Evolutionary conservation across 2,329 filamentous ascomycete species (phyloP).

Genomic region (Mycosphaerelloides madeirae): DNA sequence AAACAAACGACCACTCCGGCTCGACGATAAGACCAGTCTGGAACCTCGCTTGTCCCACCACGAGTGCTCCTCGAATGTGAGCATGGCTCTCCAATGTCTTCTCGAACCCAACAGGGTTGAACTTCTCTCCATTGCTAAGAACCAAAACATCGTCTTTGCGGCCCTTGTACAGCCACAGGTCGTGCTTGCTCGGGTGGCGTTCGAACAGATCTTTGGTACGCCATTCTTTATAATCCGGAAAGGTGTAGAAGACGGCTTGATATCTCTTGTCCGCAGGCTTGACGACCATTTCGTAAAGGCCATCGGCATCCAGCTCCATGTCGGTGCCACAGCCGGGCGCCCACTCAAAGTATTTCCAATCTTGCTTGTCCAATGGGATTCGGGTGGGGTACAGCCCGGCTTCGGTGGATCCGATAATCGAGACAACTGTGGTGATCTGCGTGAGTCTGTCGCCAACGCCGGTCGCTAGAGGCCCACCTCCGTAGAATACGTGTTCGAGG

Average conservation of each 20-base stretch:
- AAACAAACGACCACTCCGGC: conserved; percentile 18
- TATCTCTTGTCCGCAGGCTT: conserved; percentile 14
- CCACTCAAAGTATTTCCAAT: conserved; percentile 23
- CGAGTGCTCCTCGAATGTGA: conserved; percentile 28
- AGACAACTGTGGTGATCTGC: conserved; percentile 8
- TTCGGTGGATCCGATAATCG: conserved; percentile 17
- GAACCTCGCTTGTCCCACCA: conserved; percentile 32
- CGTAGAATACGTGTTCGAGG: conserved; percentile 14
- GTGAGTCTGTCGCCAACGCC: conserved; percentile 11
- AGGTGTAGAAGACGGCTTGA: conserved; percentile 27
- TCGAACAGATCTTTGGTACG: conserved; percentile 33
- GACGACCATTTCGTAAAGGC: conserved; percentile 36
- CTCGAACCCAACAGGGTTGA: conserved; percentile 22
- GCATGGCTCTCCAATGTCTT: conserved; percentile 23
- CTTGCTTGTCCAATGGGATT: conserved; percentile 16
- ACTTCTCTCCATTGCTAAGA: conserved; percentile 29
- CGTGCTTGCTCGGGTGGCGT: conserved; percentile 24
- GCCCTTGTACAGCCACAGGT: conserved; percentile 25
- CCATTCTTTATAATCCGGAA: conserved; percentile 31
- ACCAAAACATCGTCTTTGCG: conserved; percentile 29
- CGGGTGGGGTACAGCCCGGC: conserved; percentile 16
- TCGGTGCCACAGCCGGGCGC: conserved; percentile 12
- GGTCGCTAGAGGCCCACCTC: conserved; percentile 17
- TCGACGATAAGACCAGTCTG: conserved; percentile 32
- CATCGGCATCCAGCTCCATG: conserved; percentile 13